Percentiles rank a stretch among this genome's conserved stretches.
phyloP scores from a whole-genome alignment of 768 basidiomycete species.

The Neoboletus magnificus region DNA sequence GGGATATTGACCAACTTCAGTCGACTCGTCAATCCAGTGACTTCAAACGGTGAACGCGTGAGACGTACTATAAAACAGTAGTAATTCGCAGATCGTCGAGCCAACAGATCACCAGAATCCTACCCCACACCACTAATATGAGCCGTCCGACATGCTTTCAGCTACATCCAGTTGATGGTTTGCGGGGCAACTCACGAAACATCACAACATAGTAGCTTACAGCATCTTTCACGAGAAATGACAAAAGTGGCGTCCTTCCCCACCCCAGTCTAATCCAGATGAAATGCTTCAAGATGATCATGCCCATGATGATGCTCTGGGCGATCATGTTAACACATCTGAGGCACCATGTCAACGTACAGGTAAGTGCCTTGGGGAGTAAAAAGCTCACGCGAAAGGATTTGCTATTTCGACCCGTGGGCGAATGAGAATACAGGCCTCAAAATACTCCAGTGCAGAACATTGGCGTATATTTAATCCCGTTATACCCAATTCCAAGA shows the following conservation, averaged over 20 bases:
- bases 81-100: conserved; percentile 1
- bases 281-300: conserved; percentile 38
- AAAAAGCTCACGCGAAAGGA: background rate
- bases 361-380: background rate
- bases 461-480: conserved; percentile 20
- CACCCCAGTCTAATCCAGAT: conserved; percentile 34
- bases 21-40: background rate
- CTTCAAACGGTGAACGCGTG: background rate
- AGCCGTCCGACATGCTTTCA: background rate
- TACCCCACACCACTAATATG: conserved; percentile 1
- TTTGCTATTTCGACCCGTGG: background rate
- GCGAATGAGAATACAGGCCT: conserved; percentile 26
- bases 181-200: conserved; percentile 31
- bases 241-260: conserved; percentile 40
- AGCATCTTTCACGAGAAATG: conserved; percentile 44
- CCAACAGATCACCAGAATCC: background rate
- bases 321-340: conserved; percentile 22
- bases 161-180: background rate
- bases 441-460: background rate
- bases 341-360: background rate
- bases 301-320: conserved; percentile 39
- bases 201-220: conserved; percentile 41
- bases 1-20: conserved; percentile 15
- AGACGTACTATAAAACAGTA: conserved; percentile 5
- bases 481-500: conserved; percentile 16